Conservation (phyloP, 306 rosid genomes). For the Fragaria iinumae region DNA sequence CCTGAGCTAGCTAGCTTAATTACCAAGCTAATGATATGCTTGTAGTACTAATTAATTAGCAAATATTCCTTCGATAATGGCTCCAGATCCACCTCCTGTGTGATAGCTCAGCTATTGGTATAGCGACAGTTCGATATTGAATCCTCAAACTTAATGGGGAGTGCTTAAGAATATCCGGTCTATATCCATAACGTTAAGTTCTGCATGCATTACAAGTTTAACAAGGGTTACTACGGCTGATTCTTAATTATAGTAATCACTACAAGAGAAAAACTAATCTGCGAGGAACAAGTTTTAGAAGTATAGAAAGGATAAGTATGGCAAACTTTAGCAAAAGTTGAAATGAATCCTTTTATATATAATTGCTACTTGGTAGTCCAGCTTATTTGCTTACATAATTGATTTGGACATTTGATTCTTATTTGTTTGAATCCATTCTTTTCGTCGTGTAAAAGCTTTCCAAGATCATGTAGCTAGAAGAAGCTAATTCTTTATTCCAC, state of each 20-base stretch:
- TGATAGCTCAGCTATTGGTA: neutral
- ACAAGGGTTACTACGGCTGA: too few relatives aligned
- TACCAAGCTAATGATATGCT: neutral
- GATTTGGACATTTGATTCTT: neutral
- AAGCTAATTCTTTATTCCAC: constrained; percentile 8
- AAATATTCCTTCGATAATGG: neutral
- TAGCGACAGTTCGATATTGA: neutral
- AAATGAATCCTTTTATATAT: too few relatives aligned
- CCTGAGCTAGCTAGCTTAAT: constrained; percentile 4
- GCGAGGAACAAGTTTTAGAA: too few relatives aligned
- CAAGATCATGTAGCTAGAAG: neutral
- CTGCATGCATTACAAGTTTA: neutral
- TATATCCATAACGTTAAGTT: neutral
- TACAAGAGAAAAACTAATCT: too few relatives aligned
- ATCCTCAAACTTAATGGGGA: neutral
- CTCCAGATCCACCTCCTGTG: neutral
- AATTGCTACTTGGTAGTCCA: neutral
- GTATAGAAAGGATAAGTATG: too few relatives aligned
- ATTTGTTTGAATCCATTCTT: neutral
- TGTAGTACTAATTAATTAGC: neutral
- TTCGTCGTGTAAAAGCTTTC: neutral
- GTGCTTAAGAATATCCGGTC: neutral
- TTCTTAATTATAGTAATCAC: too few relatives aligned
- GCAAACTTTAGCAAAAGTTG: too few relatives aligned
- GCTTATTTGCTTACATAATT: neutral